phyloP scores from a whole-genome alignment of 1,284 basidiomycete species.

The Rhodotorula sp. region DNA sequence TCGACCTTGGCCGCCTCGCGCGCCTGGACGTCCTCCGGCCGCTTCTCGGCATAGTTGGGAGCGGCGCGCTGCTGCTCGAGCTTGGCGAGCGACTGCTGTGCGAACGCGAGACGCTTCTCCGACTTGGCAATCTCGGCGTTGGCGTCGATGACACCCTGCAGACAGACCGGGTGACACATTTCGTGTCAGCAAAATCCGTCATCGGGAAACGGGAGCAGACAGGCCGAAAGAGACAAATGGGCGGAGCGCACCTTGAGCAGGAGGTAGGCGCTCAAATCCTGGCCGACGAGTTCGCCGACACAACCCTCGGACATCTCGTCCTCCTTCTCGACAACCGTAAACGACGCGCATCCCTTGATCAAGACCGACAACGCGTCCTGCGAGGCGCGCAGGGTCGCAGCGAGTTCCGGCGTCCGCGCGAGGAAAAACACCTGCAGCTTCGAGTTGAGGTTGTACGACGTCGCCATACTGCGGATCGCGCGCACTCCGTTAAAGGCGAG shows the following conservation, averaged over 20 bases:
- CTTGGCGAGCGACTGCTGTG: conserved; percentile 69
- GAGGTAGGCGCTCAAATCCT: conserved; percentile 72
- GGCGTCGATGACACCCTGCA: conserved; percentile 78
- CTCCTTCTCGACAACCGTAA: conserved; percentile 60
- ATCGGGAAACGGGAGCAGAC: not conserved
- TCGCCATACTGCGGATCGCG: conserved; percentile 77
- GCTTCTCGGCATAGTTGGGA: conserved; percentile 71
- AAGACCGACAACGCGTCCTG: conserved; percentile 49
- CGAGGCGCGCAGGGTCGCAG: conserved; percentile 20
- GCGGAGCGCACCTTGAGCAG: conserved; percentile 69
- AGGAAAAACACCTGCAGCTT: conserved; percentile 88
- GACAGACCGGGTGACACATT: not conserved
- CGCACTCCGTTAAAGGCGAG: conserved; percentile 77
- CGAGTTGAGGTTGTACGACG: conserved; percentile 84
- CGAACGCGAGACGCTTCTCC: conserved; percentile 76
- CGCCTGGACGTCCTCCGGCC: conserved; percentile 78
- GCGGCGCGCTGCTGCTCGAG: conserved; percentile 69
- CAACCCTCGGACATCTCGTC: conserved; percentile 76
- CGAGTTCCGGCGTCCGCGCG: conserved; percentile 34
- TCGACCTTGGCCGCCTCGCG: conserved; percentile 74
- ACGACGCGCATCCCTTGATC: conserved; percentile 81
- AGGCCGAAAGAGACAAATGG: no score
- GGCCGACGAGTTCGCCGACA: conserved; percentile 74
- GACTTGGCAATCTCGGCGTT: conserved; percentile 79
- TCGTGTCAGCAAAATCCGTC: not conserved